Conservation (phyloP, 1,139 yeast species). For the Taphrina sp. region DNA sequence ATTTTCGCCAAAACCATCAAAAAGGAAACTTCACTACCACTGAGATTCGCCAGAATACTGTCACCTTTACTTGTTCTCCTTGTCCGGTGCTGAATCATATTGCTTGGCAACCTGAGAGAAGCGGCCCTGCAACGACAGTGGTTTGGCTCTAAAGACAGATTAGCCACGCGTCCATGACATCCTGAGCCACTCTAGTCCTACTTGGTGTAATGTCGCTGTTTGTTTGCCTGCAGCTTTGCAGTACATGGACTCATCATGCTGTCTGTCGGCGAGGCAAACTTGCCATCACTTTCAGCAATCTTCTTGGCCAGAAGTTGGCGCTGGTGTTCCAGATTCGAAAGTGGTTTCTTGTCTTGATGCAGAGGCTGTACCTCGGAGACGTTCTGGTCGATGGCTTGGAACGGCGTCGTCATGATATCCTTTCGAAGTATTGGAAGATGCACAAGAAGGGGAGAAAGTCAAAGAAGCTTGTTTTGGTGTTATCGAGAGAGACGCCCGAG, state of each 20-base stretch:
- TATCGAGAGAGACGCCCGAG: too few species aligned
- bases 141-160: conserved; percentile 17
- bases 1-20: too few species aligned
- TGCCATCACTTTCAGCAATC: conserved; percentile 24
- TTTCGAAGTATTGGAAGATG: too few species aligned
- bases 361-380: conserved; percentile 32
- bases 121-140: conserved; percentile 25
- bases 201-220: conserved; percentile 47
- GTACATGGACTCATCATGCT: conserved; percentile 59
- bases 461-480: too few species aligned
- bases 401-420: conserved; percentile 16
- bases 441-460: too few species aligned
- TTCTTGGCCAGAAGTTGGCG: conserved; percentile 31
- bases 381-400: conserved; percentile 4
- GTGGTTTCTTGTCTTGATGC: conserved; percentile 34
- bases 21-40: too few species aligned
- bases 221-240: conserved; percentile 54
- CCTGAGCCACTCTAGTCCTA: conserved; percentile 20
- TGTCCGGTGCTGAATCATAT: conserved; percentile 1
- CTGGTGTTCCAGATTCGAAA: conserved; percentile 32
- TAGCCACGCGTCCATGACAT: neutral
- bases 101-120: conserved; percentile 26
- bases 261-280: conserved; percentile 58
- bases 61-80: conserved; percentile 26
- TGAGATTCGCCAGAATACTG: too few species aligned